Conservation (phyloP, 2,329 filamentous ascomycete species). For the Balansia obtecta region DNA sequence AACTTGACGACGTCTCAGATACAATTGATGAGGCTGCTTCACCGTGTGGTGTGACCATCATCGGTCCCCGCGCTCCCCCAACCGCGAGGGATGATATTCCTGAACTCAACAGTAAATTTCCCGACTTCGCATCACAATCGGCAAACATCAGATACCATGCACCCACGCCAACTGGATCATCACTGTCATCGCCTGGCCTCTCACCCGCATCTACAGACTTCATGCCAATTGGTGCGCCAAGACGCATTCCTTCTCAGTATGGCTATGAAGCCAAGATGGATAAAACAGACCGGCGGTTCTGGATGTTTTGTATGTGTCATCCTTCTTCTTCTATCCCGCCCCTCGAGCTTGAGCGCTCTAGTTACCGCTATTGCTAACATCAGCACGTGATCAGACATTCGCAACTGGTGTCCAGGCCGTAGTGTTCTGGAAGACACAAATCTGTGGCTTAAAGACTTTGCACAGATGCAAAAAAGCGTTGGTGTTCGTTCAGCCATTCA, state of each 20-base stretch:
- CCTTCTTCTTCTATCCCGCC: not conserved
- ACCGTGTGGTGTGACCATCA: not conserved
- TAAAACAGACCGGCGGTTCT: conserved; percentile 19
- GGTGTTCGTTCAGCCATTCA: conserved; percentile 26
- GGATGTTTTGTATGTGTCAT: conserved; percentile 21
- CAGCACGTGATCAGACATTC: conserved; percentile 17
- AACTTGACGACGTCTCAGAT: not conserved
- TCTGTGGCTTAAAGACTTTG: conserved; percentile 27
- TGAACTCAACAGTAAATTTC: not conserved
- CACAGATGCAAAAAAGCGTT: conserved; percentile 22
- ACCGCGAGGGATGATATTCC: not conserved
- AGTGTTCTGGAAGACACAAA: conserved; percentile 26
- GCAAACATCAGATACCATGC: too few relatives aligned
- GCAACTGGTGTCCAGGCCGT: conserved; percentile 28
- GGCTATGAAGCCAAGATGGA: conserved; percentile 22
- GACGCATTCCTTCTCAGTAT: conserved; percentile 17
- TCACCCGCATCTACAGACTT: not conserved
- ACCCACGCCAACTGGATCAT: not conserved
- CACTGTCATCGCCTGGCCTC: not conserved
- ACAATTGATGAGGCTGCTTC: not conserved
- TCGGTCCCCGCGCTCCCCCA: not conserved
- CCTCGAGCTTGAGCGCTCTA: too few relatives aligned
- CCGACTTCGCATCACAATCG: not conserved
- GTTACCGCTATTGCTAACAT: not conserved
- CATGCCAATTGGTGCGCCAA: conserved; percentile 4